These are phyloP conservation scores for Exophiala dermatitidis DNA, from an alignment of 2,329 filamentous ascomycete genomes.

Conservation along the genomic window DNA sequence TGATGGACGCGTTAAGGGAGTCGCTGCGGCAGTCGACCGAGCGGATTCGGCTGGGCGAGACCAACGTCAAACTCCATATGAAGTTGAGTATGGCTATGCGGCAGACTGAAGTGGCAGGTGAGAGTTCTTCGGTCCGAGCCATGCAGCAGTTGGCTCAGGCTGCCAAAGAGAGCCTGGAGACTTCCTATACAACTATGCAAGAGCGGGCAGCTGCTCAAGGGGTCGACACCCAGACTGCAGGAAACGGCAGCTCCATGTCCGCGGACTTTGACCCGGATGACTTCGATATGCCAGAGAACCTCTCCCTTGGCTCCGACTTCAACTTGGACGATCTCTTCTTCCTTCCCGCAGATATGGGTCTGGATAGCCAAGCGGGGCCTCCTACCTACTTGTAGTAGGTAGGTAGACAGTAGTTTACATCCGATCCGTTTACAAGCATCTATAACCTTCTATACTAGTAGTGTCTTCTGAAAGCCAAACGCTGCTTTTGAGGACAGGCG, in stretches of 20 bases:
- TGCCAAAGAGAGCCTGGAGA: slow-evolving; percentile 12
- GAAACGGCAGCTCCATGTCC: neutral
- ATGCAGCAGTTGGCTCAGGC: slow-evolving; percentile 3
- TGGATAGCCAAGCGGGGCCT: neutral
- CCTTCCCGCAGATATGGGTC: slow-evolving; percentile 1
- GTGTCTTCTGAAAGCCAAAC: too few relatives aligned
- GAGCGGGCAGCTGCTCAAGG: slow-evolving; percentile 4
- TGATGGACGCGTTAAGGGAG: slow-evolving; percentile 23
- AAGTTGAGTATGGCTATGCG: slow-evolving; percentile 28
- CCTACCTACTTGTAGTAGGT: neutral
- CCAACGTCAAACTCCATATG: slow-evolving; percentile 31
- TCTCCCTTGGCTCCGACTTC: neutral
- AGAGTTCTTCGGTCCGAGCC: neutral
- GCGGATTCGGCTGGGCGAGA: slow-evolving; percentile 30
- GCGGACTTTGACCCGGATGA: slow-evolving; percentile 3
- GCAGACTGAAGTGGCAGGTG: slow-evolving; percentile 21
- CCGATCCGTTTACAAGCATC: too few relatives aligned
- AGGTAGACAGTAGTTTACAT: too few relatives aligned
- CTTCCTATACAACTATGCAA: slow-evolving; percentile 5
- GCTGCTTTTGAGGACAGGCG: too few relatives aligned
- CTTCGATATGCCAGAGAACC: neutral
- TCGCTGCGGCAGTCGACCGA: slow-evolving; percentile 26
- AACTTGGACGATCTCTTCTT: slow-evolving; percentile 6
- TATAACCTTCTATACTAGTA: too few relatives aligned
- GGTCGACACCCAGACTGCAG: neutral